Evolutionary conservation across 352 stramenopile genomes (phyloP).

Genomic region (Thalassiosira delicatula): DNA sequence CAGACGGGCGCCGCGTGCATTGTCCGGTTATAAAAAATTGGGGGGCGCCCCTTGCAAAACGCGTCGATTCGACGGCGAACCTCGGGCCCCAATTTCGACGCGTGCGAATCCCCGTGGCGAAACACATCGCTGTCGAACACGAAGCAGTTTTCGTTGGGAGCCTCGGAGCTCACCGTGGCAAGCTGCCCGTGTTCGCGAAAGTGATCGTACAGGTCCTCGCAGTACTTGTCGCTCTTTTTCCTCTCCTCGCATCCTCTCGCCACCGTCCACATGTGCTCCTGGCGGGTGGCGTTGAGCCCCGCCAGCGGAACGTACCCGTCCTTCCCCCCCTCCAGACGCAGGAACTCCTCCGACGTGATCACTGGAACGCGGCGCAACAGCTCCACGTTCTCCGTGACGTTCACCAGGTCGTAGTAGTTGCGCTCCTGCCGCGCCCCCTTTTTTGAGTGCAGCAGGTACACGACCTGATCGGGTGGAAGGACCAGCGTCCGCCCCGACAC

Average conservation of each 20-base stretch:
- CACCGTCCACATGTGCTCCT: slow-evolving; percentile 34
- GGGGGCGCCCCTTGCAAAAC: slow-evolving; percentile 64
- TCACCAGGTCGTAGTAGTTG: slow-evolving; percentile 74
- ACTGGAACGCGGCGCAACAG: slow-evolving; percentile 73
- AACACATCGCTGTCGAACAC: slow-evolving; percentile 75
- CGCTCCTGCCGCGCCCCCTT: slow-evolving; percentile 55
- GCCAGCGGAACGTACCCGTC: slow-evolving; percentile 39
- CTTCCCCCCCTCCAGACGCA: slow-evolving; percentile 71
- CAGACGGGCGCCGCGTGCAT: slow-evolving; percentile 67
- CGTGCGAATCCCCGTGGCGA: slow-evolving; percentile 28
- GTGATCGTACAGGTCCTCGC: slow-evolving; percentile 67
- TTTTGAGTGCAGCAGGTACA: slow-evolving; percentile 84
- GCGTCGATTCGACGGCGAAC: slow-evolving; percentile 41
- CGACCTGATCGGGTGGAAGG: slow-evolving; percentile 82
- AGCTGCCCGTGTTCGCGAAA: slow-evolving; percentile 55
- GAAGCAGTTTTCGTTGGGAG: slow-evolving; percentile 57
- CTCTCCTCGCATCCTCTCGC: slow-evolving; percentile 42
- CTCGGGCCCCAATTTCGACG: slow-evolving; percentile 48
- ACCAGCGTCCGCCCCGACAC: slow-evolving; percentile 86
- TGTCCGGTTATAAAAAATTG: slow-evolving; percentile 63
- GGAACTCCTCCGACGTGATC: slow-evolving; percentile 73
- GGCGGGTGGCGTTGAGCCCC: slow-evolving; percentile 34
- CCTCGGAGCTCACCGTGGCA: slow-evolving; percentile 46
- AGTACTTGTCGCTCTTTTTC: slow-evolving; percentile 53
- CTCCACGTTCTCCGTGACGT: slow-evolving; percentile 62